Conservation (phyloP, 768 basidiomycete genomes). For the Kwoniella newhampshirensis region DNA sequence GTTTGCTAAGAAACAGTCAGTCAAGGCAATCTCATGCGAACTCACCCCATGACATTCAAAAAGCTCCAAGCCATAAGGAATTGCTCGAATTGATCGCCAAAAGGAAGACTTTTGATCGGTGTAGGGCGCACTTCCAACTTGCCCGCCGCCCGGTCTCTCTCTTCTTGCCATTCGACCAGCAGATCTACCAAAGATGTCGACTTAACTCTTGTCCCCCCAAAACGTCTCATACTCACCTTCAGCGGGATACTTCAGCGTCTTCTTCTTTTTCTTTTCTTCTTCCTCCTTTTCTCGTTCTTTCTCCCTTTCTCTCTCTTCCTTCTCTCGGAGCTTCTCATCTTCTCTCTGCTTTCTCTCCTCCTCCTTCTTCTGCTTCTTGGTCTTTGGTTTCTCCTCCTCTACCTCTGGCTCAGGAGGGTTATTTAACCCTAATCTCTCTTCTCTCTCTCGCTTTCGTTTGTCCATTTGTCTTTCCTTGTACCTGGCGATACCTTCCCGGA, state of each 20-base stretch:
- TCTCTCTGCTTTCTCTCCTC: slow-evolving; percentile 24
- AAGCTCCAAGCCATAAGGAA: slow-evolving; percentile 95
- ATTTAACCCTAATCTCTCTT: slow-evolving; percentile 37
- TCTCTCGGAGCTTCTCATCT: slow-evolving; percentile 21
- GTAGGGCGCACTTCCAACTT: slow-evolving; percentile 39
- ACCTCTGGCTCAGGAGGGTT: slow-evolving; percentile 11
- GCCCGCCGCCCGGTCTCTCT: slow-evolving; percentile 34
- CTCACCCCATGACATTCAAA: slow-evolving; percentile 85
- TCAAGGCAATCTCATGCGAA: slow-evolving; percentile 2
- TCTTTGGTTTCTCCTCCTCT: slow-evolving; percentile 26
- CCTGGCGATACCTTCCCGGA: slow-evolving; percentile 71
- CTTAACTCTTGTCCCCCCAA: slow-evolving; percentile 7
- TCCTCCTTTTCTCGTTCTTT: slow-evolving; percentile 40
- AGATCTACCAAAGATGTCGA: slow-evolving; percentile 32
- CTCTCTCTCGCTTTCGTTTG: slow-evolving; percentile 74
- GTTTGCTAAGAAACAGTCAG: slow-evolving; percentile 61
- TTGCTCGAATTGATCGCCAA: slow-evolving; percentile 64
- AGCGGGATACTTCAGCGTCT: slow-evolving; percentile 49
- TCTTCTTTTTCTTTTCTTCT: slow-evolving; percentile 45
- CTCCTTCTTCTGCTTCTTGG: slow-evolving; percentile 30
- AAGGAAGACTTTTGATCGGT: slow-evolving; percentile 41
- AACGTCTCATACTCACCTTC: slow-evolving; percentile 39
- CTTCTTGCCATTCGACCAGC: slow-evolving; percentile 41
- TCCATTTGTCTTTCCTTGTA: slow-evolving; percentile 86
- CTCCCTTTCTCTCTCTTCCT: slow-evolving; percentile 29